A percentile compares a stretch with the other conserved stretches of the same genome.
Conservation (phyloP, 495 filamentous ascomycete species). For the Amniculicola lignicola region DNA sequence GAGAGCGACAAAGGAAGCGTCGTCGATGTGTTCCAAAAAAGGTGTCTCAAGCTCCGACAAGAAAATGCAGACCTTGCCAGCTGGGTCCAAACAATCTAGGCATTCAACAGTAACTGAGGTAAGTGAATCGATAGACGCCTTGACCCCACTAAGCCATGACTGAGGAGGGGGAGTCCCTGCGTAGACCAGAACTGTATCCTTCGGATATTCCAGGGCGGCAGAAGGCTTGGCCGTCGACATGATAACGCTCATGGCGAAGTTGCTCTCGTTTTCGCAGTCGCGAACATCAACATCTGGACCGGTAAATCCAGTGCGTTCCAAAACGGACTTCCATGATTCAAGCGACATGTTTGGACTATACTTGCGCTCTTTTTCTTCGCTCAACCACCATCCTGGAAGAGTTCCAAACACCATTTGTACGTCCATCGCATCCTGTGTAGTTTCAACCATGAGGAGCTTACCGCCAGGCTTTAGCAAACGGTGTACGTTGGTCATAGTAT, state of each 20-base stretch:
- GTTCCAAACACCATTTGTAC: conserved; percentile 5
- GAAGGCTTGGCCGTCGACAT: not conserved
- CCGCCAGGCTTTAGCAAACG: conserved; percentile 28
- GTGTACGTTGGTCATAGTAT: conserved; percentile 17
- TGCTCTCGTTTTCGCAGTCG: conserved; percentile 6
- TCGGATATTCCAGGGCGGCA: not conserved
- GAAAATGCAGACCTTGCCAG: not conserved
- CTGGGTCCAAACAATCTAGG: not conserved
- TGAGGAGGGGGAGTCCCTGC: not conserved
- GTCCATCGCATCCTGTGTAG: not conserved
- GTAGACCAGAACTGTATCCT: not conserved
- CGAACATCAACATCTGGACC: not conserved
- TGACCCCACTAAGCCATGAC: not conserved
- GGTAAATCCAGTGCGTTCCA: not conserved
- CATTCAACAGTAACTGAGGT: not conserved
- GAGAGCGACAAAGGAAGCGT: not conserved
- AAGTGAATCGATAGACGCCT: not conserved
- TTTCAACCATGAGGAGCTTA: conserved; percentile 25
- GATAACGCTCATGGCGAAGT: not conserved
- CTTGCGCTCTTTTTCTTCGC: conserved; percentile 1
- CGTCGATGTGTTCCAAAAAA: not conserved
- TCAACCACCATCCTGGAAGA: conserved; percentile 12
- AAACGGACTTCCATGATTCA: not conserved
- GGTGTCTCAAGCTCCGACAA: not conserved
- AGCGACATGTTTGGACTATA: not conserved